Evolutionary conservation across 371 early-diverging fungal genomes (phyloP), one percentile per base, ranked within the genome.

Genomic region (Mucor piriformis): DNA sequence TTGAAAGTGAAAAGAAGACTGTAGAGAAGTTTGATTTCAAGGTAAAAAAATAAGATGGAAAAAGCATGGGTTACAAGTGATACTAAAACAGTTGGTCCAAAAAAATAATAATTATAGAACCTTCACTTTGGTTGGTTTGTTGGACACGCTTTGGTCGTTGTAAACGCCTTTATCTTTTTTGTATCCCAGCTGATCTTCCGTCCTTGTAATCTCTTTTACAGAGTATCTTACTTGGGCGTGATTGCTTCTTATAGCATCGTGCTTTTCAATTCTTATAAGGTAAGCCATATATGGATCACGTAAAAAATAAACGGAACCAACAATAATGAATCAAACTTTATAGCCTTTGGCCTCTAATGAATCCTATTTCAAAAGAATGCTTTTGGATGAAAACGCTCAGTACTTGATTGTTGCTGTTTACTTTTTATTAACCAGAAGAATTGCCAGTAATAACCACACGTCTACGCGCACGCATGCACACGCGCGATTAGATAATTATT

Each of bases 381-480:
- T 70, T 10, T 32, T 70, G 40, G 93, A 94, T 62, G 95, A 94
- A 69, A 92, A 92, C 68, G 77, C 83, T 15, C 91, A 89, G 67
- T 94, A 94, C 64, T 63, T 88, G 33, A 56, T 90, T 35, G 73
- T 92, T 59, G 90, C 92, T 2, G 48, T 88, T 43, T 81, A 85
- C 67, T 94, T 92, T 88, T 73, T 79, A 52, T 63, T 79, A 27
- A 75, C 81, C 20, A 79, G 74, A 54, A 89, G 92, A 27, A 72
- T 91, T 6, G 53, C 81, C 34, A 82, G 91, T 90, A 75, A 61
- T n/a, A n/a, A n/a, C n/a, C n/a, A n/a, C n/a, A n/a, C n/a, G n/a
- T n/a, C n/a, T n/a, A n/a, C n/a, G n/a, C n/a, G n/a, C n/a, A n/a
- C n/a, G n/a, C n/a, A n/a, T n/a, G n/a, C n/a, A n/a, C n/a, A n/a